Percentiles rank a stretch among this genome's conserved stretches.
These are phyloP conservation scores for Eimeria zaria DNA, from an alignment of 169 alveolate species.

Conservation along the genomic window DNA sequence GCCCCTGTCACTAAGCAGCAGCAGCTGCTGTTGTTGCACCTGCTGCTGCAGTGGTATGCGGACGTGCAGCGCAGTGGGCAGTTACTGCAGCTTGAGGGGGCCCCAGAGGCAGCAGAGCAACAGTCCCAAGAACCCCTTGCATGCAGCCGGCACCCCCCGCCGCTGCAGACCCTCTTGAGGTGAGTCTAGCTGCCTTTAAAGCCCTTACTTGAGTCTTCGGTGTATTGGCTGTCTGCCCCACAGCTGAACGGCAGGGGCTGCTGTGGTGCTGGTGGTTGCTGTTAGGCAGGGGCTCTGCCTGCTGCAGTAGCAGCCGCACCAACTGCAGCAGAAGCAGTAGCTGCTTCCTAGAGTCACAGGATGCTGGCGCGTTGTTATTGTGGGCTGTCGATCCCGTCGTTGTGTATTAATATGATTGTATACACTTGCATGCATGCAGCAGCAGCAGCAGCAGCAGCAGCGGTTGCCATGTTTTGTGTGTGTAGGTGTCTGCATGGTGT, in stretches of 20 bases:
- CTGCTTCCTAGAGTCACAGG: background rate
- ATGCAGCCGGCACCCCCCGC: background rate
- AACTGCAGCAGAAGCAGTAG: background rate
- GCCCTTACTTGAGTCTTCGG: too few species aligned
- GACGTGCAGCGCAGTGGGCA: slow-evolving; percentile 37
- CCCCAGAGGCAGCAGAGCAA: background rate
- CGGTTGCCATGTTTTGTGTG: background rate
- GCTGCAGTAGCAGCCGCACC: background rate
- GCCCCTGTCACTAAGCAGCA: slow-evolving; percentile 43
- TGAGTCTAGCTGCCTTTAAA: background rate
- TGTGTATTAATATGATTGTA: background rate
- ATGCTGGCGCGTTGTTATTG: background rate
- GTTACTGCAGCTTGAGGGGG: background rate
- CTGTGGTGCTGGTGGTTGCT: background rate
- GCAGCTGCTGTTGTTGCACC: slow-evolving; percentile 62
- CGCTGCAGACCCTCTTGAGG: slow-evolving; percentile 25
- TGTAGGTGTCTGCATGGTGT: background rate
- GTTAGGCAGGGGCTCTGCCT: background rate
- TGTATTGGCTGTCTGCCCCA: background rate
- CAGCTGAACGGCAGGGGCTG: background rate
- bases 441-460: background rate
- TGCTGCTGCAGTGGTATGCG: slow-evolving; percentile 64
- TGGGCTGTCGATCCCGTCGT: background rate
- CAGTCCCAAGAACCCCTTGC: background rate
- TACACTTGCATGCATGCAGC: background rate